These are phyloP conservation scores for Cystofilobasidium capitatum DNA, from an alignment of 768 basidiomycete species.

Conservation along the genomic window DNA sequence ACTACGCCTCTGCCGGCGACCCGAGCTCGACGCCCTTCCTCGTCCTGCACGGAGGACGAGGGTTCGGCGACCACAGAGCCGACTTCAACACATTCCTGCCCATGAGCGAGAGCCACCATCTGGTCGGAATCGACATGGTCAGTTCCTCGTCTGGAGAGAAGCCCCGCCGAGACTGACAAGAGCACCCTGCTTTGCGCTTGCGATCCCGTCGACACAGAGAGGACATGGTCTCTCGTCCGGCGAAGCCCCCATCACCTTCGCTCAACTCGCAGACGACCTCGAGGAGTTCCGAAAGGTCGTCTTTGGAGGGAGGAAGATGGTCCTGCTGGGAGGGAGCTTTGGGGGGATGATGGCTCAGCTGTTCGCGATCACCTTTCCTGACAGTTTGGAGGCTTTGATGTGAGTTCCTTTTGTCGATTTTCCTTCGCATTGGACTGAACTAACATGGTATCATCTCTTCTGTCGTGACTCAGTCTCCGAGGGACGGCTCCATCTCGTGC, in stretches of 20 bases:
- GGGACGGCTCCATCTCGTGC: not conserved
- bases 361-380: not conserved
- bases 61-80: not conserved
- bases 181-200: not conserved
- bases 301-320: not conserved
- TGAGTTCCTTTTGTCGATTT: not conserved
- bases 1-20: not conserved
- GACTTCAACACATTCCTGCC: not conserved
- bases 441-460: not conserved
- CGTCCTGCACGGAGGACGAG: slow-evolving; percentile 1
- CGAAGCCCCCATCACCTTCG: not conserved
- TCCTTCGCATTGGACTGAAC: not conserved
- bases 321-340: not conserved
- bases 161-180: not conserved
- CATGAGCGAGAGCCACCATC: not conserved
- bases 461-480: not conserved
- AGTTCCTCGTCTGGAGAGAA: not conserved
- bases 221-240: slow-evolving; percentile 5
- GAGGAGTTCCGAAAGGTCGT: slow-evolving; percentile 4
- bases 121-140: not conserved
- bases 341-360: slow-evolving; percentile 3
- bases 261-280: not conserved
- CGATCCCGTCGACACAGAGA: not conserved
- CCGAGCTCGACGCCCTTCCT: not conserved
- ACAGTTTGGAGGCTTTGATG: not conserved